Conservation (phyloP, 1,139 yeast species). For the Geotrichum restrictum region DNA sequence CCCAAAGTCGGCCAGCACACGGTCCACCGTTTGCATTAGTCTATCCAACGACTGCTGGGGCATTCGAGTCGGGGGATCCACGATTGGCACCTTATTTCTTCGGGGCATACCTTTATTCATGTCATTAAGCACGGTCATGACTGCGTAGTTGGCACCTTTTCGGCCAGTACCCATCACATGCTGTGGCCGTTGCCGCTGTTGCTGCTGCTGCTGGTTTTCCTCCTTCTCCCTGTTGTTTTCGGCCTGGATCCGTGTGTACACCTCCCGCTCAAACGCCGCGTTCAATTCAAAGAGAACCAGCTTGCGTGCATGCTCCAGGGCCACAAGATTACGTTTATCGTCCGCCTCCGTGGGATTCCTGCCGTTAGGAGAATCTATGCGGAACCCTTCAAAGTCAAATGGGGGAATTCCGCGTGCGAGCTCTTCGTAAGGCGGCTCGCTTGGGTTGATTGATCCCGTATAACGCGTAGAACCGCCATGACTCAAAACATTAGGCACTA, state of each 20-base stretch:
- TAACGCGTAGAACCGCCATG: conserved; percentile 17
- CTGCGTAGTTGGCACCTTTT: background rate
- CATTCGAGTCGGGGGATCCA: conserved; percentile 25
- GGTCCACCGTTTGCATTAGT: conserved; percentile 21
- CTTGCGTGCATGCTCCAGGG: conserved; percentile 17
- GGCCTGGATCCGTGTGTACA: conserved; percentile 24
- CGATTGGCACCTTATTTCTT: conserved; percentile 18
- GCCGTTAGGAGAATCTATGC: background rate
- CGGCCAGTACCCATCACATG: background rate
- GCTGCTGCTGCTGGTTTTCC: background rate
- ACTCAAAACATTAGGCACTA: conserved; percentile 8
- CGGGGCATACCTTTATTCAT: background rate
- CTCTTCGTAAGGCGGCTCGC: conserved; percentile 5
- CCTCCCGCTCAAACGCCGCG: conserved; percentile 26
- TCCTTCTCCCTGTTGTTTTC: conserved; percentile 4
- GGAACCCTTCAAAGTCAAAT: conserved; percentile 11
- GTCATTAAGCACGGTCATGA: conserved; percentile 1
- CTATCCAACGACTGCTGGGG: conserved; percentile 24
- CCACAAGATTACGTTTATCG: background rate
- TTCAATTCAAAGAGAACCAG: conserved; percentile 26
- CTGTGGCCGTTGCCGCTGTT: background rate
- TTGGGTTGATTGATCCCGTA: conserved; percentile 13
- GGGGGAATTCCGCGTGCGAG: conserved; percentile 17
- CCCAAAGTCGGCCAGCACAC: conserved; percentile 16
- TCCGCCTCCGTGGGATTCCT: background rate